These are phyloP conservation scores for Penicillium crystallinum DNA, from an alignment of 495 filamentous ascomycete species.

Conservation along the genomic window DNA sequence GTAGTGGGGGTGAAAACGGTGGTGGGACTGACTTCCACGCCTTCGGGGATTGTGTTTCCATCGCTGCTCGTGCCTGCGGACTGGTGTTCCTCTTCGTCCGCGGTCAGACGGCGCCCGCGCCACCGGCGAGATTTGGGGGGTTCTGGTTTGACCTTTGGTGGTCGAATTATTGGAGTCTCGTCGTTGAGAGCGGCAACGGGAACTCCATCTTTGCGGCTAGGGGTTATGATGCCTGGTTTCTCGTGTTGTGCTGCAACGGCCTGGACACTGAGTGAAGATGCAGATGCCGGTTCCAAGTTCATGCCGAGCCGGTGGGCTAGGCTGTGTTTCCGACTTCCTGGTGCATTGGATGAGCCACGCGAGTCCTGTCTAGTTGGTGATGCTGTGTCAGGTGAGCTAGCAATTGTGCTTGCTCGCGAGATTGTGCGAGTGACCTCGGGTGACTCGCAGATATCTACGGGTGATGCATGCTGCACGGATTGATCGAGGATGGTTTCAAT, in stretches of 20 bases:
- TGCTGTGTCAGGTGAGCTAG: conserved; percentile 24
- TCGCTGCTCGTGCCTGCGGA: conserved; percentile 24
- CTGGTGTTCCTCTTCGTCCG: conserved; percentile 23
- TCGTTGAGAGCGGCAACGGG: conserved; percentile 8
- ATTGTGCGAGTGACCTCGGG: conserved; percentile 24
- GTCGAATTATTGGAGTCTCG: conserved; percentile 18
- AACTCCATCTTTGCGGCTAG: conserved; percentile 53
- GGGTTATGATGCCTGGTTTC: conserved; percentile 80
- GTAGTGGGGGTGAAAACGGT: conserved; percentile 15
- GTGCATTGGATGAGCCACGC: conserved; percentile 22
- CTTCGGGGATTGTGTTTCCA: conserved; percentile 29
- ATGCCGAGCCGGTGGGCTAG: conserved; percentile 38
- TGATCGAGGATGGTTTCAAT: conserved; percentile 25
- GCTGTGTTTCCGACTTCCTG: conserved; percentile 19
- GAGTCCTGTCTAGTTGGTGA: conserved; percentile 29
- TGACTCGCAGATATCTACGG: conserved; percentile 25
- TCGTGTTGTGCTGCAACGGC: conserved; percentile 76
- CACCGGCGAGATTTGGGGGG: conserved; percentile 43
- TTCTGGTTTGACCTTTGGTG: conserved; percentile 37
- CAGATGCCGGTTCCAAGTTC: conserved; percentile 41
- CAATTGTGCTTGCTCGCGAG: conserved; percentile 43
- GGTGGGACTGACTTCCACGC: conserved; percentile 18
- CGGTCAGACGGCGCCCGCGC: conserved; percentile 30
- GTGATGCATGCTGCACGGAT: conserved; percentile 12
- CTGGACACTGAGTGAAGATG: conserved; percentile 59